Evolutionary conservation across 202 grass and related monocot species (phyloP), one percentile per base, ranked within the genome.

Genomic region (Brachypodium distachyon): DNA sequence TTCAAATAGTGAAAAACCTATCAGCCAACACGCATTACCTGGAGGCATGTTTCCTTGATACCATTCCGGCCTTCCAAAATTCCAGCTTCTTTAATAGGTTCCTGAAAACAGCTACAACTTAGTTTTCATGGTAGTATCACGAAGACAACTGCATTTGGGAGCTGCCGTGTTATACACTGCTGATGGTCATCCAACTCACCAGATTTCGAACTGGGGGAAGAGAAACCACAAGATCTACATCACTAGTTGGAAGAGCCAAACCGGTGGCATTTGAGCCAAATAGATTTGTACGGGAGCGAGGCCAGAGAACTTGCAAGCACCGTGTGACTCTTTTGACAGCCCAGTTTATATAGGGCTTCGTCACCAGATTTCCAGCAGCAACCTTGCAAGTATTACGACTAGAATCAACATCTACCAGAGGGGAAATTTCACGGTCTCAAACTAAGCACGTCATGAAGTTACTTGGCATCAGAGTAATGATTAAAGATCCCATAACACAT

Each of bases 21-120:
- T 50, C 57, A 83, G 55, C 33, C 47, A 70, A 62, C 13, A 25
- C 68, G 54, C 38, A 47, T 76, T 90, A 98, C 95, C 91, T 98
- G 95, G 42, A 98, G 91, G 38, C 95, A 98, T 56, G 95, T 98
- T 87, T 98, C 91, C 70, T 98, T 98, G 33, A 98, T 98, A 54
- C 95, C 95, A 90, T 98, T 98, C 32, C 95, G 82, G 64, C 95
- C 95, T 88, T 98, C 95, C 87, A 98, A 92, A 82, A 98, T 98
- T 86, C 95, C 95, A 82, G 95, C 91, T 90, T 98, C 95, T 88
- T 98, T 98, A 76, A 98, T 98, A 77, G 95, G 91, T 83, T 98
- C 95, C 95, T 98, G 80, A 74, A 74, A 77, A 67, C 55, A 83
- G 74, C 10, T 32, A 50, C 9, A 74, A 26, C 25, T 84, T 80